Conservation (phyloP, 75 land plant species). For the Isoetes taiwanensis region DNA sequence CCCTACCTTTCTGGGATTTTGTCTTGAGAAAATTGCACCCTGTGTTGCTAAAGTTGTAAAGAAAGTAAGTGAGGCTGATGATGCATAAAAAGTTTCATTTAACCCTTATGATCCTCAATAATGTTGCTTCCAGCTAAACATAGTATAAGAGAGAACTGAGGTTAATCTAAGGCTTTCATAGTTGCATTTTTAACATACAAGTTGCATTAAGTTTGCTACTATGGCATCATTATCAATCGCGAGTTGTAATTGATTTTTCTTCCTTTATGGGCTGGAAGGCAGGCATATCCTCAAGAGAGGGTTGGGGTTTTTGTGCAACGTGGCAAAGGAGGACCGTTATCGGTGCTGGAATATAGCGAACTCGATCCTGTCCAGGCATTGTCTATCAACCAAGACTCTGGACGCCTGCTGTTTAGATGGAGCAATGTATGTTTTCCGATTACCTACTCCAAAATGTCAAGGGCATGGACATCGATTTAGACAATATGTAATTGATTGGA, state of each 20-base stretch:
- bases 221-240: too few relatives aligned
- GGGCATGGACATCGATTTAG: too few relatives aligned
- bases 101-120: too few relatives aligned
- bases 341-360: conserved; percentile 85
- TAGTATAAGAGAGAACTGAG: too few relatives aligned
- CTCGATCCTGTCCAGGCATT: conserved; percentile 52
- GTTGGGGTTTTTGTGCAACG: conserved; percentile 80
- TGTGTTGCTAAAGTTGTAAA: conserved; percentile 84
- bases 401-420: conserved; percentile 77
- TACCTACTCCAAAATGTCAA: not conserved
- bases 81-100: too few relatives aligned
- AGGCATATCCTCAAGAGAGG: conserved; percentile 87
- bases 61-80: conserved; percentile 36
- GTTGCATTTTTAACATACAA: too few relatives aligned
- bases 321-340: conserved; percentile 66
- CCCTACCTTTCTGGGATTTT: conserved; percentile 77
- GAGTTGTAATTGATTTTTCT: too few relatives aligned
- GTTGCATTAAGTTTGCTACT: too few relatives aligned
- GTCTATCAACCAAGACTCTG: conserved; percentile 70
- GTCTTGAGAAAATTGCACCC: conserved; percentile 65
- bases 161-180: too few relatives aligned
- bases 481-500: too few relatives aligned
- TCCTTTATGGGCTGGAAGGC: too few relatives aligned
- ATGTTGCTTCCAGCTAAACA: too few relatives aligned
- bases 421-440: conserved; percentile 49